These are phyloP conservation scores for Murraya paniculata DNA, from an alignment of 345 rosid species.

Conservation along the genomic window DNA sequence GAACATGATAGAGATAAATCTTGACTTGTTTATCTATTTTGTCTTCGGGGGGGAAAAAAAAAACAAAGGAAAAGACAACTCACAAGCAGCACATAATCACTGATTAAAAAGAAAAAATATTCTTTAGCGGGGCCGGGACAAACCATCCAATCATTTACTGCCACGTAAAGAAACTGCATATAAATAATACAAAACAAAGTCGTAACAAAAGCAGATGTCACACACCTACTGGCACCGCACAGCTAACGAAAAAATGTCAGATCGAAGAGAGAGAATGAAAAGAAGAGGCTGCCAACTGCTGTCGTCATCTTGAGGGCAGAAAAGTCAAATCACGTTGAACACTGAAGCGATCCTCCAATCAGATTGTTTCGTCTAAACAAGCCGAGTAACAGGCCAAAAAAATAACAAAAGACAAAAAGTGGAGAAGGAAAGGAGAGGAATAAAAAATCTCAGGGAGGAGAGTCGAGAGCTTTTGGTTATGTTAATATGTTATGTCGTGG, in stretches of 20 bases:
- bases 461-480: neutral
- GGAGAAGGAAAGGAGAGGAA: neutral
- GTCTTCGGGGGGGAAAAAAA: neutral
- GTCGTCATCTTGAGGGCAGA: conserved; percentile 8
- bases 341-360: neutral
- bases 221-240: neutral
- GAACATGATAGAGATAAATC: too few species aligned
- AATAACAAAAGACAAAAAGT: neutral
- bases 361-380: neutral
- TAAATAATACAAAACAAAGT: neutral
- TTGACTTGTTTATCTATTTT: neutral
- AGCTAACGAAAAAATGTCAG: neutral
- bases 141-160: neutral
- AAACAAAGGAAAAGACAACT: neutral
- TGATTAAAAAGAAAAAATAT: neutral
- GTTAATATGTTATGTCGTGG: neutral
- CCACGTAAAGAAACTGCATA: neutral
- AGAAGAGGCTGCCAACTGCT: neutral
- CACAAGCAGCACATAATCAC: neutral
- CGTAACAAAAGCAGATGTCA: neutral
- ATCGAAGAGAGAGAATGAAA: neutral
- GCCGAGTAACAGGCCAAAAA: neutral
- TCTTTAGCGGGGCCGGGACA: neutral
- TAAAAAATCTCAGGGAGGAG: too few species aligned
- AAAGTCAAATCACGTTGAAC: neutral